Base-by-base conservation (phyloP, 305 asterid species). In the Caryopteris hybrid region DNA sequence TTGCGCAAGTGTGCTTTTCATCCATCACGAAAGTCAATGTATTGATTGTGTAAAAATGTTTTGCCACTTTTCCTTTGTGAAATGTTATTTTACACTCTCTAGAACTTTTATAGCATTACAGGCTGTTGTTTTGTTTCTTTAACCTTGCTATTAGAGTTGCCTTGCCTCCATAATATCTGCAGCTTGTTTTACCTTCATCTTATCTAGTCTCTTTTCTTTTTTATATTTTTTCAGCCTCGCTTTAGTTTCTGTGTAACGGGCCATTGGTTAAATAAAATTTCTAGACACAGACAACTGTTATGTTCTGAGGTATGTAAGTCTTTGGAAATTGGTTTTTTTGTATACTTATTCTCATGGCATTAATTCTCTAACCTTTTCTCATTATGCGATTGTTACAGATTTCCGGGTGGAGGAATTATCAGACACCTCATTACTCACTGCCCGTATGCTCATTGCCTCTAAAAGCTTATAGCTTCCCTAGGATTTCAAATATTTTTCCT, bases 281-380 rank as follows among this genome's bases (percentile, higher is more conserved):
- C 57, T 47, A 70, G 80, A 74, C 76, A 80, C 65, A 78, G 82
- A 61, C 79, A 62, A 54, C 55, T 72, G 59, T 39, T 74, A 34
- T 63, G 71, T 71, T 70, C 78, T 10, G 80, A 87, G 96, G 96
- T 91, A 71, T 42, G 83, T 65, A 39, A 13, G 63, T 20, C 43
- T 52, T 38, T 69, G 23, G 33, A 1, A 12, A 11, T 8, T 6
- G 23, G 25, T 47, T 22, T 21, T 50, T 56, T 16, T 58, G 34
- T 53, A 0, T 57, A 18, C 25, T 17, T 41, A 14, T 68, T 5
- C 36, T 61, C 25, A 25, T 25, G 54, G 20, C 36, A 23, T 62
- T 43, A 22, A 20, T 3, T 25, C 18, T 68, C 23, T 64, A 1
- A 59, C 51, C 23, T 41, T 65, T 47, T 70, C 33, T 72, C 62